Evolutionary conservation across 768 basidiomycete genomes (phyloP).

Genomic region (Coprinopsis strossmayeri): DNA sequence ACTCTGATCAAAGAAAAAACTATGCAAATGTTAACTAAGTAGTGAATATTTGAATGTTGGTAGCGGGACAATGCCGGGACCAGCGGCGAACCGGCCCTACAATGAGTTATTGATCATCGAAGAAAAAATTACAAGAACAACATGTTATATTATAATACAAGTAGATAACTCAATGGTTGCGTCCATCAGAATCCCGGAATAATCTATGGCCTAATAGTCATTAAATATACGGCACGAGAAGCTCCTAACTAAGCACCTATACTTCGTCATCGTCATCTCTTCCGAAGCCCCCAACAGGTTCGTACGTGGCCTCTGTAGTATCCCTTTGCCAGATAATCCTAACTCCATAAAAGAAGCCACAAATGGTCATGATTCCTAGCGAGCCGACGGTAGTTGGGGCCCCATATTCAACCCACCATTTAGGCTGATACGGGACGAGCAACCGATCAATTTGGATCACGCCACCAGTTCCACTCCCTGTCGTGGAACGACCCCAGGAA

Average conservation of each 20-base stretch:
- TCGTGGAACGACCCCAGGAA: conserved; percentile 73
- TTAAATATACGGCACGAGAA: no score
- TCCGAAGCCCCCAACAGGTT: conserved; percentile 80
- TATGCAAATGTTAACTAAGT: no score
- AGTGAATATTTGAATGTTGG: no score
- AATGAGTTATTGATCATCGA: no score
- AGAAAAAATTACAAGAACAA: conserved; percentile 1
- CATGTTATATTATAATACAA: conserved; percentile 7
- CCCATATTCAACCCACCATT: conserved; percentile 79
- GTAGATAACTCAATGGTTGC: conserved; percentile 1
- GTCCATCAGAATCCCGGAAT: conserved; percentile 1
- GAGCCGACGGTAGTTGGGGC: conserved; percentile 56
- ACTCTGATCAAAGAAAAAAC: no score
- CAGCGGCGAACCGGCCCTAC: no score
- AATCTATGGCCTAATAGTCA: no score
- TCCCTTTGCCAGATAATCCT: conserved; percentile 66
- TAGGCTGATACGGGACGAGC: conserved; percentile 78
- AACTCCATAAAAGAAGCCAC: conserved; percentile 68
- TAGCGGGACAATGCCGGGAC: no score
- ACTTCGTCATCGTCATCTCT: conserved; percentile 37
- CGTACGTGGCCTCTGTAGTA: conserved; percentile 81
- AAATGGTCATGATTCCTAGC: conserved; percentile 54
- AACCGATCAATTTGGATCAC: conserved; percentile 84
- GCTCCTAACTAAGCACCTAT: no score
- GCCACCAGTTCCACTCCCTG: conserved; percentile 70